Evolutionary conservation across 495 filamentous ascomycete species (phyloP).

Genomic region (Echria macrotheca): DNA sequence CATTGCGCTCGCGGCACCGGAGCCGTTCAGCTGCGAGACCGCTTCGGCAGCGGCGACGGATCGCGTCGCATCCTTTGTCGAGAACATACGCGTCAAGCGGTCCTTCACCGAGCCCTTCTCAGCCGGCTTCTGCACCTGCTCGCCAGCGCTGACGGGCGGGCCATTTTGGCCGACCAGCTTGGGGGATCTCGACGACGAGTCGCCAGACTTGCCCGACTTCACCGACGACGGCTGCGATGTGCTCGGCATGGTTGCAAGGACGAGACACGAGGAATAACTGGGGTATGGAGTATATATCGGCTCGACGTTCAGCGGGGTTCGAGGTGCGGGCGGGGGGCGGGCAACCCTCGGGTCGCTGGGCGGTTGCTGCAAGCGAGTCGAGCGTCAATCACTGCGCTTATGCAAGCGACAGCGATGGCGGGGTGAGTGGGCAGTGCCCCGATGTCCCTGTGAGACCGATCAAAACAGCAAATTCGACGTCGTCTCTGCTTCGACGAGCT

Average conservation of each 20-base stretch:
- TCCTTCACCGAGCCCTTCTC: conserved; percentile 46
- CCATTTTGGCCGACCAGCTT: conserved; percentile 37
- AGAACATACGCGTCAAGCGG: conserved; percentile 47
- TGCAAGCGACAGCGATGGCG: conserved; percentile 30
- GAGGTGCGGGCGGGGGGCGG: conserved; percentile 4
- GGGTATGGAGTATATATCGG: background rate
- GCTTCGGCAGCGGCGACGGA: conserved; percentile 17
- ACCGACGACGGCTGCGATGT: conserved; percentile 43
- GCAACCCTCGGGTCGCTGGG: conserved; percentile 8
- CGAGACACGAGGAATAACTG: background rate
- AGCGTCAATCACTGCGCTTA: conserved; percentile 27
- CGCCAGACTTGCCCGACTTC: conserved; percentile 35
- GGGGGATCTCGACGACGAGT: conserved; percentile 30
- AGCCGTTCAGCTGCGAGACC: conserved; percentile 14
- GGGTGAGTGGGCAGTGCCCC: conserved; percentile 26
- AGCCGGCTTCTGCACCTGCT: conserved; percentile 31
- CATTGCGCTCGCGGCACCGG: conserved; percentile 5
- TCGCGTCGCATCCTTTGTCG: conserved; percentile 36
- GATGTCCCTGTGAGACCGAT: conserved; percentile 13
- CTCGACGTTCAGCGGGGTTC: conserved; percentile 5
- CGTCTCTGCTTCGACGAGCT: background rate
- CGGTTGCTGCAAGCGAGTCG: conserved; percentile 17
- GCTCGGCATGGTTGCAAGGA: conserved; percentile 30
- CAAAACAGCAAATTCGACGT: conserved; percentile 25
- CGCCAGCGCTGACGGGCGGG: conserved; percentile 18